Conservation (phyloP, 2,329 filamentous ascomycete genomes). For the Clarireedia monteithiana region DNA sequence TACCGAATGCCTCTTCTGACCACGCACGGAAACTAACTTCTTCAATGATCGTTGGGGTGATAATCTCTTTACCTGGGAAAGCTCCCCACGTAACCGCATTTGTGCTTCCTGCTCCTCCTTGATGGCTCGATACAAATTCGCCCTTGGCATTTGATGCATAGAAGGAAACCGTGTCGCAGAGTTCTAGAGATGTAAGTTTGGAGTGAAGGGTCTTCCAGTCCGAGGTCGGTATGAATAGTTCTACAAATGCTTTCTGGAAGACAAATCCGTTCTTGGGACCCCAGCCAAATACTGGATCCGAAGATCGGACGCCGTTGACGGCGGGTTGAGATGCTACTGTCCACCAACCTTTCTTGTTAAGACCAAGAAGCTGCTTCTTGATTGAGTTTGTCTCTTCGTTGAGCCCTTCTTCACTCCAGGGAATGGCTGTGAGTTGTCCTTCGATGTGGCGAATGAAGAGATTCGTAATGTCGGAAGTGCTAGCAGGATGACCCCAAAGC, state of each 20-base stretch:
- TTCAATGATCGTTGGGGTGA: slow-evolving; percentile 94
- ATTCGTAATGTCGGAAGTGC: slow-evolving; percentile 62
- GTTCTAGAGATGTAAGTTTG: slow-evolving; percentile 49
- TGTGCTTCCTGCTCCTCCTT: slow-evolving; percentile 43
- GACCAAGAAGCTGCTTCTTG: slow-evolving; percentile 60
- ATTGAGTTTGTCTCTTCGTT: slow-evolving; percentile 80
- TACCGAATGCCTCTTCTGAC: slow-evolving; percentile 92
- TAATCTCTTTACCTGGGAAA: slow-evolving; percentile 91
- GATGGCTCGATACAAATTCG: slow-evolving; percentile 68
- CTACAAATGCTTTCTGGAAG: slow-evolving; percentile 97
- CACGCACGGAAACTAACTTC: slow-evolving; percentile 89
- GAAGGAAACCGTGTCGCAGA: slow-evolving; percentile 67
- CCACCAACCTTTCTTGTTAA: slow-evolving; percentile 88
- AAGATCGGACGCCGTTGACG: slow-evolving; percentile 75
- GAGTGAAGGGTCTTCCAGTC: slow-evolving; percentile 64
- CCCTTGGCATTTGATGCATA: slow-evolving; percentile 75
- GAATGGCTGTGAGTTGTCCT: slow-evolving; percentile 72
- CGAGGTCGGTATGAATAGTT: slow-evolving; percentile 75
- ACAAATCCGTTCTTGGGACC: slow-evolving; percentile 88
- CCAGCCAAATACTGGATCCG: slow-evolving; percentile 81
- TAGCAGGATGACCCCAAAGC: slow-evolving; percentile 76
- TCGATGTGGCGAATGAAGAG: slow-evolving; percentile 77
- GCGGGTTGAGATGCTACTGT: slow-evolving; percentile 93
- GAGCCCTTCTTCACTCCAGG: slow-evolving; percentile 88
- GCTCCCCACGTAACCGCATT: slow-evolving; percentile 97